Conservation (phyloP, 2,329 filamentous ascomycete species). For the Penicillium sp. region DNA sequence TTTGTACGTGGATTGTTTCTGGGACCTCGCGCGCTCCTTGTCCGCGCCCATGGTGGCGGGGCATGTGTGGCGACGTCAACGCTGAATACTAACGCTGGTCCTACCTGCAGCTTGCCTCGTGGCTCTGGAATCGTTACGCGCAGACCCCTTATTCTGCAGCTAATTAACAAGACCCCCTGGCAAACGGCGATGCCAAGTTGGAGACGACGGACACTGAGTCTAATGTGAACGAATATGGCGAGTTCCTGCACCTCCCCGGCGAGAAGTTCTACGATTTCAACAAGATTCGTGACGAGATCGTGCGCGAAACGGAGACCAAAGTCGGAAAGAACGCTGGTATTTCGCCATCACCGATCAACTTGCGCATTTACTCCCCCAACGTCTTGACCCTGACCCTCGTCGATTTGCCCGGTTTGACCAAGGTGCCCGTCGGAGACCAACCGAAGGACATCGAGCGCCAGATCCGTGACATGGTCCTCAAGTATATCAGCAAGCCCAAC, state of each 20-base stretch:
- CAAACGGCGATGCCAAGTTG: conserved; percentile 68
- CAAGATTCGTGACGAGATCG: conserved; percentile 97
- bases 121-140: conserved; percentile 96
- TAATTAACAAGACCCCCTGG: conserved; percentile 77
- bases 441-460: conserved; percentile 94
- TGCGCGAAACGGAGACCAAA: conserved; percentile 92
- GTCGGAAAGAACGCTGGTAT: conserved; percentile 95
- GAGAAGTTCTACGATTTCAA: conserved; percentile 98
- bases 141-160: conserved; percentile 90
- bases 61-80: conserved; percentile 17
- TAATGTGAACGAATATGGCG: conserved; percentile 95
- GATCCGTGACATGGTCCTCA: conserved; percentile 96
- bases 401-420: conserved; percentile 92
- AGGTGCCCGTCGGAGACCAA: conserved; percentile 94
- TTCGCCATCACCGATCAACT: conserved; percentile 92
- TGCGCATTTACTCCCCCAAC: conserved; percentile 97
- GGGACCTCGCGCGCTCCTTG: conserved; percentile 1
- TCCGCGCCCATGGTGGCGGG: conserved; percentile 15
- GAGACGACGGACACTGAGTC: conserved; percentile 75
- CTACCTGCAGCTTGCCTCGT: conserved; percentile 72
- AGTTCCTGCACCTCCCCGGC: conserved; percentile 95
- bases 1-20: conserved; percentile 65
- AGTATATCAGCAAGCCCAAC: conserved; percentile 97
- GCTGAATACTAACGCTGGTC: conserved; percentile 28
- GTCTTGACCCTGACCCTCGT: conserved; percentile 95